These are phyloP conservation scores for Anisodus acutangulus DNA, from an alignment of 257 asterid species.

Conservation along the genomic window DNA sequence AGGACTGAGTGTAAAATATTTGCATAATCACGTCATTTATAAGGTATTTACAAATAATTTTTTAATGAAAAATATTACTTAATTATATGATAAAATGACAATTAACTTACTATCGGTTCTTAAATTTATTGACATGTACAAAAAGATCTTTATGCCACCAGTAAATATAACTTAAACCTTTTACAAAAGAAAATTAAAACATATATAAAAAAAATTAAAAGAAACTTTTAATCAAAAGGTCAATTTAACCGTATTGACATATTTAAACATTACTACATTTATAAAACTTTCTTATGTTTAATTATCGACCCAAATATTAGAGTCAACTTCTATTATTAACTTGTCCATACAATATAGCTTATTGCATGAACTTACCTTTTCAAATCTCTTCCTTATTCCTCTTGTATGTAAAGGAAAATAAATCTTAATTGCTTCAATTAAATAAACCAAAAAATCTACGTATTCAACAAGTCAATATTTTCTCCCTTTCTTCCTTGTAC, in stretches of 20 bases:
- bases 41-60: neutral
- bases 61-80: neutral
- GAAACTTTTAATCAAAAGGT: neutral
- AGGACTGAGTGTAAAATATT: neutral
- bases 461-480: neutral
- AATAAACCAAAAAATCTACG: neutral
- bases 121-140: neutral
- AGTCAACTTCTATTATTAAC: neutral
- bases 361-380: neutral
- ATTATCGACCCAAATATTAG: neutral
- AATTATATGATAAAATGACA: neutral
- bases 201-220: neutral
- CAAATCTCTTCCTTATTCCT: neutral
- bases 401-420: neutral
- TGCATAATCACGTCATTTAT: neutral
- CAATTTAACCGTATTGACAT: neutral
- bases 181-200: neutral
- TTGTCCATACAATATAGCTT: too few relatives aligned
- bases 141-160: neutral
- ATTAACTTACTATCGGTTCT: neutral
- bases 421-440: neutral
- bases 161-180: neutral
- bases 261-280: conserved; percentile 7
- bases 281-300: neutral
- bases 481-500: neutral